Evolutionary conservation across 1,284 basidiomycete species (phyloP), one percentile per base, ranked within the genome.

Genomic region (Cryptococcus jaspeensis): DNA sequence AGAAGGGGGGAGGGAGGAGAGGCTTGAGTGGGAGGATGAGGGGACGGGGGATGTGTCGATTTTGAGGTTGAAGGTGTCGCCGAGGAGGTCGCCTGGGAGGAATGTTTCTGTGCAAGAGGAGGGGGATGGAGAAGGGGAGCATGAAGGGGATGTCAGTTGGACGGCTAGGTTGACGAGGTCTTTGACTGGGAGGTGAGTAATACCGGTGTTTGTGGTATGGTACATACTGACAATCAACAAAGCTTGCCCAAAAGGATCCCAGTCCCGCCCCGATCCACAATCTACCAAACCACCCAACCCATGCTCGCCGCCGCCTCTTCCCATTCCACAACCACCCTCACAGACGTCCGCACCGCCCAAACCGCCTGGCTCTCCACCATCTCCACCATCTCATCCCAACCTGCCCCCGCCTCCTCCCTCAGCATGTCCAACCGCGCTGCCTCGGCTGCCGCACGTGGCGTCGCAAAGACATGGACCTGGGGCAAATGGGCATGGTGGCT

Each of bases 401-500:
- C 20, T 28, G 5, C 56, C 40, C 39, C 53, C 36, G 25, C 45
- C 9, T 20, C 36, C 12, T n/a, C 41, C 1, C 20, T 28, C 18
- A 39, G 35, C 25, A 8, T 13, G 23, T 35, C 25, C 44, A 53
- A 38, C 35, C 43, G 20, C 35, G 18, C 12, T n/a, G 16, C 35
- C n/a, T 39, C 16, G 22, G n/a, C 13, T 18, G 32, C 15, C 22
- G 16, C 20, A 1, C 8, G 25, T 18, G 60, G 64, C 1, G 59
- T 64, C 12, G 58, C 48, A 37, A 54, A 54, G 25, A 59, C 60
- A 0, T 62, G 59, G 60, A 41, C 56, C 9, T 69, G 70, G 69
- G 56, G 63, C 7, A 58, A 50, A 0, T 71, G 71, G 68, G 38
- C 56, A 11, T 66, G 66, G 60, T 72, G 67, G 67, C 23, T 64